Base-by-base conservation (phyloP, 495 filamentous ascomycete species). In the Penicillium riverlandense region DNA sequence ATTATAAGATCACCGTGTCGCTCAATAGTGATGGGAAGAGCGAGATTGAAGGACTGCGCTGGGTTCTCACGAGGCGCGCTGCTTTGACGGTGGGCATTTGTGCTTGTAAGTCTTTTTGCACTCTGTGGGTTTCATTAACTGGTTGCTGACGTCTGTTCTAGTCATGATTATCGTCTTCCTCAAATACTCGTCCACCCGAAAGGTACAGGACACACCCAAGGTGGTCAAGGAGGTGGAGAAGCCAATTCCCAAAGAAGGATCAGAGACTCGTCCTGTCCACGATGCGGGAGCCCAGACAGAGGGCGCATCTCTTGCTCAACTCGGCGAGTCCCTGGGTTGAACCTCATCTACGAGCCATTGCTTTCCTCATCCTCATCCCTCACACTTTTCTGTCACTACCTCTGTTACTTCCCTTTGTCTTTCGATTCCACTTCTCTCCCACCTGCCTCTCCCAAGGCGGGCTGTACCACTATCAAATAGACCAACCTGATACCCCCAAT, bases 1-100 rank as follows among this genome's bases (percentile, higher is more conserved):
- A 91, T 67, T 91, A 95, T 63, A 91, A 91, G 57, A 96, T 97
- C 58, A 90, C 84, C 8, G 86, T 95, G 28, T 74, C 72, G 11
- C 71, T 99, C 33, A 88, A 86, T 55, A 88, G 85, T 47, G 92
- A 96, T 57, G 73, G 83, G 11, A 90, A 88, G 57, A 89, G 84
- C 22, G 88, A 96, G 52, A 88, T 96, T 36, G 92, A 99, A 62
- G 85, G 84, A 2, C 54, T 99, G 31, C 70, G 92, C 41, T 96
- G 90, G 91, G 80, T 95, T 36, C 67, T 96, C 15, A 96, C 94
- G 8, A 70, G 90, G 38, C 75, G 91, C 31, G 88, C 90, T 13
- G 88, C 88, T 6, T 70, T 90, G 49, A 87, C 90, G 3, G 84
- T 98, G 54, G 76, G 57, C 22, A 66, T 48, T 8, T 67, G 61